Conservation (phyloP, 2,329 filamentous ascomycete species). For the Aureobasidium namibiae region DNA sequence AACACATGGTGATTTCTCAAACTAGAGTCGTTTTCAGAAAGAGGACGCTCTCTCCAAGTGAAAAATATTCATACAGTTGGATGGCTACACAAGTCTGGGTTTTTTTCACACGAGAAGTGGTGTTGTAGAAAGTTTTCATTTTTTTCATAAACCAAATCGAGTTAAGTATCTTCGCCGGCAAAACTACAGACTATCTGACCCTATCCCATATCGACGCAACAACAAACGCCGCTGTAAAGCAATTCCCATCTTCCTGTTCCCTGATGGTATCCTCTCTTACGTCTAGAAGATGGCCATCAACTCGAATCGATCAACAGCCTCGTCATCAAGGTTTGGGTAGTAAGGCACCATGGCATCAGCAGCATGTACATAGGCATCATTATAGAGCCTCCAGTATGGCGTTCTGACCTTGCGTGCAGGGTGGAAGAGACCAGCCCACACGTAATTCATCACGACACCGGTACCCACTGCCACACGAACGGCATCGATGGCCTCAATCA, state of each 20-base stretch:
- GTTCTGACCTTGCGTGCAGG: conserved; percentile 88
- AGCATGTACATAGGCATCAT: conserved; percentile 88
- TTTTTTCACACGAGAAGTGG: background rate
- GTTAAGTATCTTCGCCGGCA: background rate
- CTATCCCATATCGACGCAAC: background rate
- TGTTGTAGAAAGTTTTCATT: background rate
- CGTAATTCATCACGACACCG: conserved; percentile 91
- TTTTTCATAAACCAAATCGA: background rate
- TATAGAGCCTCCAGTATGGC: conserved; percentile 95
- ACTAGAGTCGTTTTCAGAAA: no score
- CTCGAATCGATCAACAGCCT: conserved; percentile 70
- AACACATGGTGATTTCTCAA: no score
- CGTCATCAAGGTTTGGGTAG: conserved; percentile 79
- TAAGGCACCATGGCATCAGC: conserved; percentile 96
- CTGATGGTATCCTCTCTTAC: background rate
- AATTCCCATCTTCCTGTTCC: background rate
- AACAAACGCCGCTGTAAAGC: background rate
- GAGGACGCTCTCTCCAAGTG: no score
- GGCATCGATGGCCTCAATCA: conserved; percentile 94
- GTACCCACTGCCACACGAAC: conserved; percentile 89
- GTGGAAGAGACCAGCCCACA: conserved; percentile 96
- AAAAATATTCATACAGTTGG: no score
- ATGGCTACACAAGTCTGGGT: no score
- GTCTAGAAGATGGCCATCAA: conserved; percentile 33
- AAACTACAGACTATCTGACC: background rate